Conservation (phyloP, 768 basidiomycete genomes). For the Panaeolus cyanescens region DNA sequence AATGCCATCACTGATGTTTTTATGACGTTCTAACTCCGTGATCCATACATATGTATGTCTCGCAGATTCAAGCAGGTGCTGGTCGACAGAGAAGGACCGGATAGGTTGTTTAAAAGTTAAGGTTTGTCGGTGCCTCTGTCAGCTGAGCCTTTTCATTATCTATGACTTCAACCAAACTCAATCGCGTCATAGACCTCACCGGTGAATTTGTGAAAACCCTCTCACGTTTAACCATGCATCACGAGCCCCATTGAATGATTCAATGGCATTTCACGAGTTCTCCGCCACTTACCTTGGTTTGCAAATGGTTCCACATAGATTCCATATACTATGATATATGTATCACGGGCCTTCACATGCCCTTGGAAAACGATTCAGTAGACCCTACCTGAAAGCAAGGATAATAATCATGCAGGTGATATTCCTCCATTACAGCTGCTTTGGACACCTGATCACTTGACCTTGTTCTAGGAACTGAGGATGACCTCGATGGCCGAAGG, state of each 20-base stretch:
- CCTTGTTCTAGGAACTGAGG: too few species aligned
- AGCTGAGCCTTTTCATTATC: not conserved
- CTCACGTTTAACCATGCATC: too few species aligned
- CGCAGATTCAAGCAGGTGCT: not conserved
- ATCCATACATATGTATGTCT: not conserved
- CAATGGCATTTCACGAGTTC: not conserved
- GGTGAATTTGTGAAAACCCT: not conserved
- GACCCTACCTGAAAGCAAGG: not conserved
- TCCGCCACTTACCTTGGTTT: not conserved
- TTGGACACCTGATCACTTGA: not conserved
- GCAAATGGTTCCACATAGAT: not conserved
- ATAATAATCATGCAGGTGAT: not conserved
- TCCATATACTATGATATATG: not conserved
- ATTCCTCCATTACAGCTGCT: not conserved
- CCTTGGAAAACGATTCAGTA: not conserved
- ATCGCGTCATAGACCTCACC: not conserved
- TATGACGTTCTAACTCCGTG: not conserved
- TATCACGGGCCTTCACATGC: not conserved
- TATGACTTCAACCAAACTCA: too few species aligned
- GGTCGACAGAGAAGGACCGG: not conserved
- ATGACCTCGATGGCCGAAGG: too few species aligned
- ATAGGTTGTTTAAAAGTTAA: not conserved
- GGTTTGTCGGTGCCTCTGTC: not conserved
- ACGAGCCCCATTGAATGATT: too few species aligned
- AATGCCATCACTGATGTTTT: not conserved